Evolutionary conservation across 2,329 filamentous ascomycete genomes (phyloP).

Genomic region (Arthrobotrys megalospora): DNA sequence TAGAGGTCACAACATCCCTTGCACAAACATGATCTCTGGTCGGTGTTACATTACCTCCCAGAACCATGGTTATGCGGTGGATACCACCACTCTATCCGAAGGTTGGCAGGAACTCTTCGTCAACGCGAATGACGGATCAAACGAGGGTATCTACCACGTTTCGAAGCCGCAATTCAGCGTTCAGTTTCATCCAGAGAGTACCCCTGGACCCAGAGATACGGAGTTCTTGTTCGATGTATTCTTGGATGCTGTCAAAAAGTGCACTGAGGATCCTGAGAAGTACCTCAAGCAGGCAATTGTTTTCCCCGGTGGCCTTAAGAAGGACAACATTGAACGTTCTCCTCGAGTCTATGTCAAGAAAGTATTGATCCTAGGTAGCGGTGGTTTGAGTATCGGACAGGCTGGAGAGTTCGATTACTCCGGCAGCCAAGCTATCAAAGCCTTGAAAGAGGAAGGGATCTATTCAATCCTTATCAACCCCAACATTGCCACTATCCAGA

Average conservation of each 20-base stretch:
- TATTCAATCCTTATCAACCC: slow-evolving; percentile 99
- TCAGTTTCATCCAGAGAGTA: slow-evolving; percentile 99
- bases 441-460: slow-evolving; percentile 96
- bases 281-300: slow-evolving; percentile 80
- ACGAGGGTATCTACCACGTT: slow-evolving; percentile 94
- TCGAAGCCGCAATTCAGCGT: slow-evolving; percentile 95
- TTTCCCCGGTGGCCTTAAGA: slow-evolving; percentile 87
- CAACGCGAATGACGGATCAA: slow-evolving; percentile 97
- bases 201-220: slow-evolving; percentile 92
- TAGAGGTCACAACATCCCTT: slow-evolving; percentile 97
- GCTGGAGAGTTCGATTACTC: slow-evolving; percentile 99
- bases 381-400: slow-evolving; percentile 96
- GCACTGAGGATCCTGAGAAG: slow-evolving; percentile 73
- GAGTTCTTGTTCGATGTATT: slow-evolving; percentile 98
- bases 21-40: slow-evolving; percentile 93
- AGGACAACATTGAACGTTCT: slow-evolving; percentile 82
- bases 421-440: slow-evolving; percentile 98
- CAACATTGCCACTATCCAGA: slow-evolving; percentile 99
- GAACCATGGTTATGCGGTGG: slow-evolving; percentile 96
- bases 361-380: slow-evolving; percentile 92
- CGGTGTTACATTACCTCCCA: slow-evolving; percentile 99
- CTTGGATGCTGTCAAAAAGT: slow-evolving; percentile 84
- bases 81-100: slow-evolving; percentile 79
- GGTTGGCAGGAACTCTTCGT: slow-evolving; percentile 96
- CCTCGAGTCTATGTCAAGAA: slow-evolving; percentile 91